A percentile compares a stretch with the other conserved stretches of the same genome.
Conservation (phyloP, 768 basidiomycete species). For the Suillus bovinus region DNA sequence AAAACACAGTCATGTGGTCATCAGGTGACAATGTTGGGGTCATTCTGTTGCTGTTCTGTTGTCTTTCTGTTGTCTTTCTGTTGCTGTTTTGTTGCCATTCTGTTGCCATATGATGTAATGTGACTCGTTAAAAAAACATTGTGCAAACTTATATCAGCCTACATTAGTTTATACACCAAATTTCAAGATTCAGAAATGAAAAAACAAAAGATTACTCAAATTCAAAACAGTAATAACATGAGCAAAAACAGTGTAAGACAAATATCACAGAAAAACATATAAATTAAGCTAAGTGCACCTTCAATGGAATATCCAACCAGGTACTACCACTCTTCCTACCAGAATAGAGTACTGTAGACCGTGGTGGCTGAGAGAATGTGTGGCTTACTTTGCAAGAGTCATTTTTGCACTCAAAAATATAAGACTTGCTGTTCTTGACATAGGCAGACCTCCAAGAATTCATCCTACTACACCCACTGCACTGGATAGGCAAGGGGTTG, state of each 20-base stretch:
- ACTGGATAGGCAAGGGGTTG: constrained; percentile 1
- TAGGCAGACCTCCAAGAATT: background rate
- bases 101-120: too few species aligned
- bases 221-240: background rate
- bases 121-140: too few species aligned
- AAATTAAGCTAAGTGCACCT: background rate
- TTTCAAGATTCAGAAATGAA: background rate
- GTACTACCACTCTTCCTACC: background rate
- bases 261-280: background rate
- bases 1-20: too few species aligned
- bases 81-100: too few species aligned
- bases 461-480: background rate
- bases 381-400: background rate
- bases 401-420: constrained; percentile 3
- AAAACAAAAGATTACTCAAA: background rate
- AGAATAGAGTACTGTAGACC: background rate
- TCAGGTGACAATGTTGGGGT: too few species aligned
- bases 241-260: background rate
- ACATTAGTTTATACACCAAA: too few species aligned
- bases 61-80: too few species aligned
- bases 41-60: too few species aligned
- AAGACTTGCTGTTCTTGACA: background rate
- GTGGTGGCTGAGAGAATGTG: background rate
- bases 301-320: background rate
- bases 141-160: too few species aligned